A percentile compares a stretch with the other conserved stretches of the same genome.
phyloP scores from a whole-genome alignment of 2,329 filamentous ascomycete species.

The Arthrobotrys pseudoclavata region DNA sequence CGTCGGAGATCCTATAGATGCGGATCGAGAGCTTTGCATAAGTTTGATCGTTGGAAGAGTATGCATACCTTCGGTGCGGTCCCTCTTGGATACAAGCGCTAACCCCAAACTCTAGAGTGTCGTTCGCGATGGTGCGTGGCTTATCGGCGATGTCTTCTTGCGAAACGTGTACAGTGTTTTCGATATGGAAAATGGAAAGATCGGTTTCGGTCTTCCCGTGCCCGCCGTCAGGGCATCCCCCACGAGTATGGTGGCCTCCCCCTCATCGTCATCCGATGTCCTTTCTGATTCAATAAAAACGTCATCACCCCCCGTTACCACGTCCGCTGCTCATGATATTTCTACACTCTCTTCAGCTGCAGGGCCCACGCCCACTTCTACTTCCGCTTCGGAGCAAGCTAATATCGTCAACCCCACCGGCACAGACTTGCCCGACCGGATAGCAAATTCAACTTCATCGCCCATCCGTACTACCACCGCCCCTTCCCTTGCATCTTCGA shows the following conservation, averaged over 20 bases:
- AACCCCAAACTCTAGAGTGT: conserved; percentile 30
- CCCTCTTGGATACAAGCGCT: background rate
- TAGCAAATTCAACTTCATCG: conserved; percentile 37
- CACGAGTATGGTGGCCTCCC: conserved; percentile 44
- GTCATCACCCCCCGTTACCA: background rate
- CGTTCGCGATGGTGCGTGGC: conserved; percentile 70
- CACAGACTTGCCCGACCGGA: conserved; percentile 22
- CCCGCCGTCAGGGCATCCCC: conserved; percentile 1
- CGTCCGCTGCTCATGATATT: conserved; percentile 22
- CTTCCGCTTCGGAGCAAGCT: conserved; percentile 18
- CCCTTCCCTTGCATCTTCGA: conserved; percentile 17
- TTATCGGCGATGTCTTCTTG: conserved; percentile 87
- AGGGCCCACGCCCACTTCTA: conserved; percentile 18
- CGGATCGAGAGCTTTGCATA: conserved; percentile 66
- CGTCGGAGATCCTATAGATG: conserved; percentile 68
- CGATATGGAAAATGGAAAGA: conserved; percentile 77
- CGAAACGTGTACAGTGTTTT: conserved; percentile 93
- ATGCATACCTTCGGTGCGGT: conserved; percentile 5
- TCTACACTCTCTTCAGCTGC: conserved; percentile 17
- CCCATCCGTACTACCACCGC: conserved; percentile 19
- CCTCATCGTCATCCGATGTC: background rate
- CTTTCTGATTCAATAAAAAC: background rate
- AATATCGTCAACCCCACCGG: conserved; percentile 4
- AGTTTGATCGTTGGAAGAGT: conserved; percentile 62
- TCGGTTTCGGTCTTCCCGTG: conserved; percentile 69